Evolutionary conservation across 768 basidiomycete genomes (phyloP), one percentile per base, ranked within the genome.

Genomic region (Suillus subluteus): DNA sequence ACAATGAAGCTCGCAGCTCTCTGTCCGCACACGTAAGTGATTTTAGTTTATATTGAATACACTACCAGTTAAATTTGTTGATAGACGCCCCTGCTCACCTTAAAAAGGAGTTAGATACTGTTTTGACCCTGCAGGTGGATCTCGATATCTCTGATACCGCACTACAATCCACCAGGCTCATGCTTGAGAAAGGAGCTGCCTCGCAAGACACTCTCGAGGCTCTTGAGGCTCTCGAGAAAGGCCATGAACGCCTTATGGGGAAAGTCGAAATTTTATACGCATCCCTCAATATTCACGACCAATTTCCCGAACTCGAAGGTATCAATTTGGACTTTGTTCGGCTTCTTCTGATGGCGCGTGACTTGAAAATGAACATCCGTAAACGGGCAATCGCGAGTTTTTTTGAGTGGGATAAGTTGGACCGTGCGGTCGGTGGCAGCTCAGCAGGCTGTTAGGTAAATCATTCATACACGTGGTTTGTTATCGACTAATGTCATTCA

Each of bases 281-380:
- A 0, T 77, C 78, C 0, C 69, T 82, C 23, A 80, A 82, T 54
- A 64, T 82, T 8, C 71, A 71, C 3, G 67, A 75, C 4, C 30
- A 40, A 9, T 80, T 77, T 44, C 81, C 79, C 0, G 78, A 78
- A 30, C 77, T 83, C 3, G 35, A 68, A 21, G 71, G 70, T 6
- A 46, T 79, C 8, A 66, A 73, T 16, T 56, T 76, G 4, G 71
- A 77, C 6, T 80, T 80, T 65, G 71, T 80, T 2, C 66, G 67
- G 2, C 73, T 68, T 0, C 75, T 83, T 0, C 63, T 82, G 1
- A 70, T 80, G 64, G 78, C 75, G 4, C 71, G 74, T 0, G 79
- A 82, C 66, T 71, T 81, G 35, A 83, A 82, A 65, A 79, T 80
- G 26, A 80, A 78, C 62, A 79, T 82, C 6, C 66, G 76, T 9